Conservation (phyloP, 2,329 filamentous ascomycete genomes). For the Scleromitrula shiraiana region DNA sequence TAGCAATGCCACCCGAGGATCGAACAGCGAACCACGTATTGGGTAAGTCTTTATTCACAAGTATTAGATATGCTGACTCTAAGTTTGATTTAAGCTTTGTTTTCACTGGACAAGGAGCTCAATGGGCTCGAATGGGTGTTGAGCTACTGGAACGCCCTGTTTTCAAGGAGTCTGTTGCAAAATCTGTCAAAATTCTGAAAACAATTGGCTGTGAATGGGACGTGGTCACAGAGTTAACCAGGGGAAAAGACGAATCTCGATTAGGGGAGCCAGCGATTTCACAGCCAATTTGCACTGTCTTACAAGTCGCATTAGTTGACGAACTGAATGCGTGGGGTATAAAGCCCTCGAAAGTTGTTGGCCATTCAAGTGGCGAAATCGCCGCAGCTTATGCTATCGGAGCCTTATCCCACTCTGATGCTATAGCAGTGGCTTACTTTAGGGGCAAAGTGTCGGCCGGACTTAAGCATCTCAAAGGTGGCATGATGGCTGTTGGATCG, state of each 20-base stretch:
- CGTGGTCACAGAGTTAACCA: too few species aligned
- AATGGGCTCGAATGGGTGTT: slow-evolving; percentile 15
- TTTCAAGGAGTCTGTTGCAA: too few species aligned
- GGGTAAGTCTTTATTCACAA: not conserved
- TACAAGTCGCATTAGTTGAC: slow-evolving; percentile 39
- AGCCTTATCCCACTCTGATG: slow-evolving; percentile 26
- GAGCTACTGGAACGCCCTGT: too few species aligned
- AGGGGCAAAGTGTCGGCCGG: slow-evolving; percentile 19
- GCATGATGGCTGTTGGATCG: slow-evolving; percentile 43
- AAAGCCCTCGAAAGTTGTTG: slow-evolving; percentile 32
- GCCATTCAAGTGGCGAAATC: slow-evolving; percentile 43
- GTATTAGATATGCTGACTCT: slow-evolving; percentile 1
- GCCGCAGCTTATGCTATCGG: slow-evolving; percentile 38
- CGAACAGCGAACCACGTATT: too few species aligned
- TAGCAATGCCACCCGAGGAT: not conserved
- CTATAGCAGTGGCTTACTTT: slow-evolving; percentile 39
- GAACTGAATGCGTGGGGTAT: slow-evolving; percentile 37
- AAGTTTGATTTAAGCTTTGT: too few species aligned
- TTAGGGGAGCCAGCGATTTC: too few species aligned
- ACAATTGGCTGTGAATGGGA: too few species aligned
- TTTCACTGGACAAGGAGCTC: slow-evolving; percentile 19
- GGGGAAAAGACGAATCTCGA: too few species aligned
- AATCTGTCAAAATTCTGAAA: too few species aligned
- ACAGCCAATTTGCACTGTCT: slow-evolving; percentile 38
- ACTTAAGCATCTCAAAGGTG: too few species aligned